Conservation (phyloP, 108 stramenopile genomes). For the Stephanodiscus minutulus region DNA sequence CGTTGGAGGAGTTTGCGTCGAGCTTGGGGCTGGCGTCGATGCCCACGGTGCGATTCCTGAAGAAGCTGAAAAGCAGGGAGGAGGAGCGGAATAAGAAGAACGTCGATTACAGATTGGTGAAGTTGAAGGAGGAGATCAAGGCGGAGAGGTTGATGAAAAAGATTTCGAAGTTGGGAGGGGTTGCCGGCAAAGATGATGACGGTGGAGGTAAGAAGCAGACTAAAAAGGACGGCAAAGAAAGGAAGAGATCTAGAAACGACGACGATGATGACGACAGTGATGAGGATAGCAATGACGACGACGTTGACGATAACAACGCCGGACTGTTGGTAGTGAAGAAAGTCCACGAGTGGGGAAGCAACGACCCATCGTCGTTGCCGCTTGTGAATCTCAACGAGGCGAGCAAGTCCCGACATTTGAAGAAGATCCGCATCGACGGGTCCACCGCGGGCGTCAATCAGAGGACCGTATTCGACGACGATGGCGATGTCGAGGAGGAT, state of each 20-base stretch:
- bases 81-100: conserved; percentile 88
- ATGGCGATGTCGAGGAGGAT: conserved; percentile 80
- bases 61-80: conserved; percentile 77
- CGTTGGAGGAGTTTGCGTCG: conserved; percentile 81
- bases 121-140: conserved; percentile 93
- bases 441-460: conserved; percentile 62
- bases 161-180: conserved; percentile 57
- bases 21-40: conserved; percentile 90
- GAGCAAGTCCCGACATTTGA: conserved; percentile 65
- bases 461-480: conserved; percentile 87
- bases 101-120: conserved; percentile 85
- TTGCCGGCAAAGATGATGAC: conserved; percentile 18
- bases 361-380: conserved; percentile 29
- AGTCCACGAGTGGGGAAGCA: conserved; percentile 61
- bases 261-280: conserved; percentile 38
- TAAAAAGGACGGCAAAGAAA: conserved; percentile 10
- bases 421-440: conserved; percentile 84
- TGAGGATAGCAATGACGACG: conserved; percentile 44
- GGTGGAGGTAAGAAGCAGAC: conserved; percentile 27
- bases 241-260: conserved; percentile 42
- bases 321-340: conserved; percentile 80
- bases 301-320: conserved; percentile 64
- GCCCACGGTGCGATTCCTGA: conserved; percentile 83
- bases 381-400: conserved; percentile 49
- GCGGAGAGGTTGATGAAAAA: conserved; percentile 88